A percentile compares a stretch with the other conserved stretches of the same genome.
Evolutionary conservation across 2,329 filamentous ascomycete genomes (phyloP).

Genomic region (Aureobasidium leucospermi): DNA sequence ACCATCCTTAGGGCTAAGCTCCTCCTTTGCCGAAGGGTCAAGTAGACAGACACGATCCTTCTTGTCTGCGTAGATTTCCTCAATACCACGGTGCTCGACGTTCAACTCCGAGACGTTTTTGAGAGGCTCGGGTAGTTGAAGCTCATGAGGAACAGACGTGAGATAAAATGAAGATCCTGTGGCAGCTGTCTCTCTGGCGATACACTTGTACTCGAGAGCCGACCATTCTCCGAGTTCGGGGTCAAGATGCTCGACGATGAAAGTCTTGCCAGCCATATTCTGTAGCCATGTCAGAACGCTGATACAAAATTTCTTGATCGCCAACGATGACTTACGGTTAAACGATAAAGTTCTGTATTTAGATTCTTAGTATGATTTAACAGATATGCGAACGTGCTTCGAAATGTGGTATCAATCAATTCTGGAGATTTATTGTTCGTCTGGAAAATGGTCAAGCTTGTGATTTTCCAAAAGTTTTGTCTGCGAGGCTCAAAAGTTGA

Average conservation of each 20-base stretch:
- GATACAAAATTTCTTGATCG: not conserved
- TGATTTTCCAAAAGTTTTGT: conserved; percentile 1
- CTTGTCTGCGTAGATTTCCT: conserved; percentile 65
- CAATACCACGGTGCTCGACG: conserved; percentile 67
- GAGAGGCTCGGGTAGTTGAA: conserved; percentile 55
- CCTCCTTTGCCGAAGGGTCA: conserved; percentile 74
- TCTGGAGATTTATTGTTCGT: not conserved
- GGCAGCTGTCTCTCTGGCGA: conserved; percentile 70
- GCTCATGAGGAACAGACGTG: conserved; percentile 65
- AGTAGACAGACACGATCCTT: conserved; percentile 79
- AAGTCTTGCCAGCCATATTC: conserved; percentile 48
- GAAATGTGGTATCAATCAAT: not conserved
- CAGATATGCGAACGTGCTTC: no score
- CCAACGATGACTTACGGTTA: not conserved
- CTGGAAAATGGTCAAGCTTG: not conserved
- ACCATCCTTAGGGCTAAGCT: conserved; percentile 76
- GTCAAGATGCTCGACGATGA: conserved; percentile 95
- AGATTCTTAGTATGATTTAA: no score
- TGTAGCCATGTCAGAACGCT: not conserved
- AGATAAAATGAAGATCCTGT: conserved; percentile 65
- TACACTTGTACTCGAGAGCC: conserved; percentile 81
- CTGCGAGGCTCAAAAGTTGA: not conserved
- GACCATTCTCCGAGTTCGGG: conserved; percentile 92
- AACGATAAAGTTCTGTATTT: not conserved
- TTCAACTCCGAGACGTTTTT: conserved; percentile 55